Evolutionary conservation across 805 yeast species (phyloP), one percentile per base, ranked within the genome.

Genomic region (Wickerhamomyces alni): DNA sequence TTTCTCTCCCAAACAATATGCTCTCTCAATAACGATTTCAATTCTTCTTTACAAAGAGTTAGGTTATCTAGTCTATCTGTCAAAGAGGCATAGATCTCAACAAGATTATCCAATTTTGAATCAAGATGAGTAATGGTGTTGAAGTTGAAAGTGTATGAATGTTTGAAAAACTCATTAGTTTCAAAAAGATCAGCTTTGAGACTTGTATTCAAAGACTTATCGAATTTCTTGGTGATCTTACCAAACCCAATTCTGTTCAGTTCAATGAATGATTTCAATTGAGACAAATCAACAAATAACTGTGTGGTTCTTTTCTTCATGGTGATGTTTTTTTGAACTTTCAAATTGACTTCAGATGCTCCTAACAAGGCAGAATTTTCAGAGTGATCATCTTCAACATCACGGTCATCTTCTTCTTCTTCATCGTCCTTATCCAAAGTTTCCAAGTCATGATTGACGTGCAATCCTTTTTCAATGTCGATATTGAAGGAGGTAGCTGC

Each of bases 1-100:
- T 86, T 86, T 62, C 98, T 75, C 63, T 89, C 97, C 94, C 96
- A 91, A 16, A 89, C 96, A 35, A 89, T 85, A 58, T 88, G 94
- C 53, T 91, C 97, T 43, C 96, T 74, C 46, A 91, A 64, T 45
- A 72, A 77, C 2, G 80, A 70, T 40, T 77, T 75, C 45, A 81
- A 62, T 51, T 78, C 84, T 4, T 69, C 59, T 47, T 64, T 72
- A 26, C 79, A 77, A 9, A 62, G 51, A 22, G 68, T 74, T 13
- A 72, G 48, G 35, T 54, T 52, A 17, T 51, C 43, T 33, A 47
- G 46, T 33, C 52, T 68, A 47, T 43, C 63, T 43, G 59, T 72
- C 55, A 48, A 71, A 51, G 66, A 59, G 2, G 87, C 80, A 54
- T 77, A 84, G 27, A 73, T 64, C 34, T 67, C 70, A 15, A 75